phyloP scores from a whole-genome alignment of 805 yeast species.

The Schwanniomyces yamadae region DNA sequence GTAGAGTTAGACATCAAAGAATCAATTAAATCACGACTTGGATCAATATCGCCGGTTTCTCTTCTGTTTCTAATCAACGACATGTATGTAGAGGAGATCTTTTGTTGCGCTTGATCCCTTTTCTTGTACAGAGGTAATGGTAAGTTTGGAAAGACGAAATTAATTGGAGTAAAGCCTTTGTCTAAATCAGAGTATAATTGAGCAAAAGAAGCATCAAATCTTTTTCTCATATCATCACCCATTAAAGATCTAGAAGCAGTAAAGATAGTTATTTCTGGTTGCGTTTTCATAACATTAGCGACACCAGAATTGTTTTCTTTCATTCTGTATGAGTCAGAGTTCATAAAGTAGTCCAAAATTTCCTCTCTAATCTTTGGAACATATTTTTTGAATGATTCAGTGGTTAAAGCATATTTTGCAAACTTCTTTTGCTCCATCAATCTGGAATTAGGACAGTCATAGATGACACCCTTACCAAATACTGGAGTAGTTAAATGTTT shows the following conservation, averaged over 20 bases:
- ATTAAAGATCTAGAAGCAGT: conserved; percentile 90
- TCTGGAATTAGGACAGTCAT: conserved; percentile 91
- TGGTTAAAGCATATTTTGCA: conserved; percentile 84
- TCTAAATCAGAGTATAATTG: conserved; percentile 85
- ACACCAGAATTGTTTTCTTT: conserved; percentile 41
- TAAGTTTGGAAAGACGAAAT: conserved; percentile 91
- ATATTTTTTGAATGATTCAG: conserved; percentile 76
- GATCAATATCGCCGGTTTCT: conserved; percentile 63
- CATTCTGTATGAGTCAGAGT: conserved; percentile 48
- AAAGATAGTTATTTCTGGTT: conserved; percentile 93
- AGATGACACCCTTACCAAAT: conserved; percentile 95
- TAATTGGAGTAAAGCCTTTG: conserved; percentile 94
- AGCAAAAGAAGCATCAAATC: conserved; percentile 81
- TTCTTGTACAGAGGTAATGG: conserved; percentile 83
- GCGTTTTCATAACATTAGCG: conserved; percentile 72
- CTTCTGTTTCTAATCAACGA: conserved; percentile 75
- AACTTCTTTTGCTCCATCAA: conserved; percentile 99
- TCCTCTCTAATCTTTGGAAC: conserved; percentile 89
- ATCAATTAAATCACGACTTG: conserved; percentile 86
- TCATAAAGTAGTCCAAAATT: conserved; percentile 60
- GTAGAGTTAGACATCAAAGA: conserved; percentile 76
- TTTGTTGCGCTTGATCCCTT: conserved; percentile 86
- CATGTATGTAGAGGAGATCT: conserved; percentile 78
- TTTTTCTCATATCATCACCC: conserved; percentile 88
- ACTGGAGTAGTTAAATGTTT: conserved; percentile 98